phyloP scores from a whole-genome alignment of 2,329 filamentous ascomycete genomes.

The Neocatenulostroma microsporum region DNA sequence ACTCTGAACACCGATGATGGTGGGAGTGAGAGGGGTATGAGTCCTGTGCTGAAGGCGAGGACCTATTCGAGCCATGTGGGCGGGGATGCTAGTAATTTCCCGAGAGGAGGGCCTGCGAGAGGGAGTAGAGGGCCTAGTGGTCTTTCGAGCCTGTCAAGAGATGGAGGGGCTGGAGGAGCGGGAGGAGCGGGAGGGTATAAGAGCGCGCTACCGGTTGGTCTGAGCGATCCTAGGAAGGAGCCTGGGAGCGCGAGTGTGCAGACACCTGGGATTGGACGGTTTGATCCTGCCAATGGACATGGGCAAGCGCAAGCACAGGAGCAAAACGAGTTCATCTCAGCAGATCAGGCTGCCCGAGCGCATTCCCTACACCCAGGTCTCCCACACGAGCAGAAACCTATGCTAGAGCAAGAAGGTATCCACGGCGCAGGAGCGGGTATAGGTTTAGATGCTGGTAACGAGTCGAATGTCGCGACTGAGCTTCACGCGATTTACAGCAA shows the following conservation, averaged over 20 bases:
- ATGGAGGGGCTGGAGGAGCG: no score
- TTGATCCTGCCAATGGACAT: constrained; percentile 1
- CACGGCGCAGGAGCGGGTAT: constrained; percentile 53
- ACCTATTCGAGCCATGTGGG: constrained; percentile 37
- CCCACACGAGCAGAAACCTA: constrained; percentile 49
- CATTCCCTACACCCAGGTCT: constrained; percentile 45
- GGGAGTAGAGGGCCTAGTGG: constrained; percentile 1
- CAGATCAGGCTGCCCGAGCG: constrained; percentile 42
- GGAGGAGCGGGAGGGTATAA: no score
- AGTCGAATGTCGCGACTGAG: constrained; percentile 75
- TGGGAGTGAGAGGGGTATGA: constrained; percentile 14
- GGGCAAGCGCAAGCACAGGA: constrained; percentile 5
- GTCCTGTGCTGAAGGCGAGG: constrained; percentile 38
- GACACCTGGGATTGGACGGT: neutral
- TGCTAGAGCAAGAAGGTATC: constrained; percentile 48
- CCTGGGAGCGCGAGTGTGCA: constrained; percentile 16
- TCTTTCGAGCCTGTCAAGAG: no score
- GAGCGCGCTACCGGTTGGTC: constrained; percentile 29
- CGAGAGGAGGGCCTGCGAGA: constrained; percentile 20
- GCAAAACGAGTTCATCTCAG: constrained; percentile 33
- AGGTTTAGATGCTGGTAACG: constrained; percentile 59
- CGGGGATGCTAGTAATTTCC: constrained; percentile 21
- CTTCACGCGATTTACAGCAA: constrained; percentile 80
- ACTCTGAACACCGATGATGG: constrained; percentile 49
- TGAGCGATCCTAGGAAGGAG: constrained; percentile 26